Percentiles rank a stretch among this genome's conserved stretches.
These are phyloP conservation scores for Pulveroboletus sp. DNA, from an alignment of 768 basidiomycete genomes.

Conservation along the genomic window DNA sequence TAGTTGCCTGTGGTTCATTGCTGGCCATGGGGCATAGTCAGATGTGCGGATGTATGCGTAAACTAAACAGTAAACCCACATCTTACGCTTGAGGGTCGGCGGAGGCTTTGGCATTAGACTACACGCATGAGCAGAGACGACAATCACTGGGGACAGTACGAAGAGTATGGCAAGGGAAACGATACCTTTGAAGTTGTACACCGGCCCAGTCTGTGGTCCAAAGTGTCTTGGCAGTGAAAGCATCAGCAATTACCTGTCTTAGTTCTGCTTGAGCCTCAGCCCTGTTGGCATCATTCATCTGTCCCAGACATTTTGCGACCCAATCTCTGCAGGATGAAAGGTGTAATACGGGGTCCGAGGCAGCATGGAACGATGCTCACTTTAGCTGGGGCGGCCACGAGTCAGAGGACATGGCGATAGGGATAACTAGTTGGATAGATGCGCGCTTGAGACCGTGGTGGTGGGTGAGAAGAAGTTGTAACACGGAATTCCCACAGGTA, in stretches of 20 bases:
- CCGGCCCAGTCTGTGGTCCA: slow-evolving; percentile 95
- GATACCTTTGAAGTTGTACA: slow-evolving; percentile 82
- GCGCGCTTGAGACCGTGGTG: not conserved
- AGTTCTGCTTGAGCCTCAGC: slow-evolving; percentile 89
- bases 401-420: slow-evolving; percentile 68
- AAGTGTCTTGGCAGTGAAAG: slow-evolving; percentile 79
- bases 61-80: slow-evolving; percentile 39
- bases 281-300: slow-evolving; percentile 88
- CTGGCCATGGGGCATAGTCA: slow-evolving; percentile 26
- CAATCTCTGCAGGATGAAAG: slow-evolving; percentile 64
- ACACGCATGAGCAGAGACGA: slow-evolving; percentile 5
- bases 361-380: slow-evolving; percentile 37
- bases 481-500: not conserved
- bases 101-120: slow-evolving; percentile 63
- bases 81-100: slow-evolving; percentile 66
- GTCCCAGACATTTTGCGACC: slow-evolving; percentile 90
- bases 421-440: slow-evolving; percentile 6
- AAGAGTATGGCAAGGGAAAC: slow-evolving; percentile 2
- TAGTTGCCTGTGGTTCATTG: slow-evolving; percentile 41
- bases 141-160: slow-evolving; percentile 21
- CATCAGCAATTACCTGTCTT: slow-evolving; percentile 94
- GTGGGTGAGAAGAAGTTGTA: not conserved
- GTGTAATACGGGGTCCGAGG: slow-evolving; percentile 7
- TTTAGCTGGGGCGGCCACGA: slow-evolving; percentile 82
- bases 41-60: not conserved